Evolutionary conservation across 2,329 filamentous ascomycete genomes (phyloP).

Genomic region (Trichoderma breve): DNA sequence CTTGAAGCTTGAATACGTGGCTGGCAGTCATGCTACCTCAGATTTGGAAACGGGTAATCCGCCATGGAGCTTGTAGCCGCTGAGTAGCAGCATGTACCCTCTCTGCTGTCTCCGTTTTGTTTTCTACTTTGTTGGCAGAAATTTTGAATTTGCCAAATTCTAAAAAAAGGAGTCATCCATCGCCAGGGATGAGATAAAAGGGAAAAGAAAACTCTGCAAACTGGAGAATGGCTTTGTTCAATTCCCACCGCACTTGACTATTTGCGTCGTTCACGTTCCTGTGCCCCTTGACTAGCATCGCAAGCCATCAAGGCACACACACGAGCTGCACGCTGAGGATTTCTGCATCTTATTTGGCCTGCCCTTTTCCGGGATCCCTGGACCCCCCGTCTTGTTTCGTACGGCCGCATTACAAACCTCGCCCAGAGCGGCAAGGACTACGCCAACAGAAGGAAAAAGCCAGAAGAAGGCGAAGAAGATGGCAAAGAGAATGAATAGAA

Average conservation of each 20-base stretch:
- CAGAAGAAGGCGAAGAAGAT: neutral
- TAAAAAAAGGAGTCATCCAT: neutral
- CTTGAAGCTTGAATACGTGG: conserved; percentile 20
- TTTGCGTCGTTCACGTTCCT: conserved; percentile 19
- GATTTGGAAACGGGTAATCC: conserved; percentile 4
- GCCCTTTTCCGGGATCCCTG: conserved; percentile 2
- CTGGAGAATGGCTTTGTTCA: conserved; percentile 2
- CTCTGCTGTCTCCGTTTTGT: neutral
- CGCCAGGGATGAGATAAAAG: neutral
- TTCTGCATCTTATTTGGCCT: neutral
- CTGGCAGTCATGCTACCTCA: conserved; percentile 15
- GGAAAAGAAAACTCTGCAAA: neutral
- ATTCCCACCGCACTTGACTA: conserved; percentile 16
- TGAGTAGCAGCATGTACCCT: conserved; percentile 13
- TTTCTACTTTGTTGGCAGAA: neutral
- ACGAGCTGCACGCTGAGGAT: neutral
- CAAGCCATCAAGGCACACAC: conserved; percentile 18
- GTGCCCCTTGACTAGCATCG: conserved; percentile 19
- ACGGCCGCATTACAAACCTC: neutral
- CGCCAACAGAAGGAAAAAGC: neutral
- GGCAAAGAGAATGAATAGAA: neutral
- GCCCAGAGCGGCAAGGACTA: neutral
- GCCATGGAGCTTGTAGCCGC: neutral
- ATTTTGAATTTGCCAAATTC: neutral
- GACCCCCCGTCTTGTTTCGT: neutral